Evolutionary conservation across 768 basidiomycete genomes (phyloP).

Genomic region (Dacryopinax primogenitus): DNA sequence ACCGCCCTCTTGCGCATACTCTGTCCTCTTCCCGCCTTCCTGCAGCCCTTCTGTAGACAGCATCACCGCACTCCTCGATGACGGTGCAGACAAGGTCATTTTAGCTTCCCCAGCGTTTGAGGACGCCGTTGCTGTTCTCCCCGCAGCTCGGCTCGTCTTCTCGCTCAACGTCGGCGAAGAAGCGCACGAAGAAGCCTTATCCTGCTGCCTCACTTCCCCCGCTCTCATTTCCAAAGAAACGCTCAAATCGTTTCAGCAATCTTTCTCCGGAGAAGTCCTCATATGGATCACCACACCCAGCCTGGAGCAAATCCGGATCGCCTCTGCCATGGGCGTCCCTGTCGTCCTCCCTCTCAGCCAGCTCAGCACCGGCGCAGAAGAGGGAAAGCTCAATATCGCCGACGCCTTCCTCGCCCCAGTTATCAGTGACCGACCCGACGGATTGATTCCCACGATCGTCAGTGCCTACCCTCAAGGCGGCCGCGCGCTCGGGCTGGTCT

Average conservation of each 20-base stretch:
- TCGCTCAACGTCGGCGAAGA: slow-evolving; percentile 61
- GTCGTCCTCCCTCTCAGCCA: slow-evolving; percentile 58
- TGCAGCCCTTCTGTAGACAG: slow-evolving; percentile 38
- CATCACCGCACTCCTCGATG: slow-evolving; percentile 55
- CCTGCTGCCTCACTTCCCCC: slow-evolving; percentile 60
- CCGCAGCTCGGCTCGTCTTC: slow-evolving; percentile 59
- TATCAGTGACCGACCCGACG: slow-evolving; percentile 76
- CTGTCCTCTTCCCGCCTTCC: slow-evolving; percentile 45
- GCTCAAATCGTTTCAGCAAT: slow-evolving; percentile 61
- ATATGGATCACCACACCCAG: slow-evolving; percentile 46
- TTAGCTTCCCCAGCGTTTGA: slow-evolving; percentile 53
- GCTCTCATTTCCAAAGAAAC: too few species aligned
- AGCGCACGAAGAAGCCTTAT: slow-evolving; percentile 62
- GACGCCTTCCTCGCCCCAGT: slow-evolving; percentile 79
- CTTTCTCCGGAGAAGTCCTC: slow-evolving; percentile 50
- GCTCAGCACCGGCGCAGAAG: slow-evolving; percentile 45
- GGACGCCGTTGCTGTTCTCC: slow-evolving; percentile 46
- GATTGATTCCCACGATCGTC: slow-evolving; percentile 85
- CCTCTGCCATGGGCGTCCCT: slow-evolving; percentile 33
- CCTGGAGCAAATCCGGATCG: slow-evolving; percentile 43
- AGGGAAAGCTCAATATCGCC: slow-evolving; percentile 52
- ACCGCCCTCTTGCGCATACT: slow-evolving; percentile 31
- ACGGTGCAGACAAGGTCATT: slow-evolving; percentile 68
- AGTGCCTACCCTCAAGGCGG: slow-evolving; percentile 54
- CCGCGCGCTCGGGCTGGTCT: slow-evolving; percentile 79